Evolutionary conservation across 768 basidiomycete species (phyloP).

Genomic region (Naganishia vishniacii): DNA sequence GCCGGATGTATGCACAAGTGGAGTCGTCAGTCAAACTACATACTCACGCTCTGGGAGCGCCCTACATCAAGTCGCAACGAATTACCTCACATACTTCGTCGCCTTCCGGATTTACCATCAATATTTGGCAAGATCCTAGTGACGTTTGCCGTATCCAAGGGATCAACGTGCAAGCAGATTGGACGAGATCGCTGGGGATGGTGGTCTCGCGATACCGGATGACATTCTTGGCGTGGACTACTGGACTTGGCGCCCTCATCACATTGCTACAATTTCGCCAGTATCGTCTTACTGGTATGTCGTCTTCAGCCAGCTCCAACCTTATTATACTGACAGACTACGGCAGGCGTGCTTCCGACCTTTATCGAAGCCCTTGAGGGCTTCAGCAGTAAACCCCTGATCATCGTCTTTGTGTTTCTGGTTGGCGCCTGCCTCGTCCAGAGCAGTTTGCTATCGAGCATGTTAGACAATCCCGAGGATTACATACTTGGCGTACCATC

Average conservation of each 20-base stretch:
- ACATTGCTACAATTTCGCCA: constrained; percentile 41
- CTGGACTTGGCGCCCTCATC: constrained; percentile 62
- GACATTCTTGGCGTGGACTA: constrained; percentile 65
- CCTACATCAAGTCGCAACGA: constrained; percentile 32
- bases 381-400: not conserved
- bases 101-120: constrained; percentile 20
- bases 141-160: constrained; percentile 55
- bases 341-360: constrained; percentile 21
- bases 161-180: constrained; percentile 62
- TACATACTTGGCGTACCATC: constrained; percentile 10
- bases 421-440: not conserved
- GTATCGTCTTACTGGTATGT: constrained; percentile 33
- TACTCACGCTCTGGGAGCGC: constrained; percentile 34
- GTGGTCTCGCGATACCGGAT: constrained; percentile 69
- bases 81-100: constrained; percentile 23
- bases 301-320: not conserved
- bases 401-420: not conserved
- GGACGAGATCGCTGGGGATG: constrained; percentile 65
- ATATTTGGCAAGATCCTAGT: constrained; percentile 34
- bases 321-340: not conserved
- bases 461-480: constrained; percentile 11
- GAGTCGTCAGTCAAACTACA: constrained; percentile 35
- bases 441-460: not conserved
- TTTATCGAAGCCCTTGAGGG: constrained; percentile 14
- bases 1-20: constrained; percentile 52